Evolutionary conservation across 352 stramenopile genomes (phyloP).

Genomic region (Phytophthora pseudosyringae): DNA sequence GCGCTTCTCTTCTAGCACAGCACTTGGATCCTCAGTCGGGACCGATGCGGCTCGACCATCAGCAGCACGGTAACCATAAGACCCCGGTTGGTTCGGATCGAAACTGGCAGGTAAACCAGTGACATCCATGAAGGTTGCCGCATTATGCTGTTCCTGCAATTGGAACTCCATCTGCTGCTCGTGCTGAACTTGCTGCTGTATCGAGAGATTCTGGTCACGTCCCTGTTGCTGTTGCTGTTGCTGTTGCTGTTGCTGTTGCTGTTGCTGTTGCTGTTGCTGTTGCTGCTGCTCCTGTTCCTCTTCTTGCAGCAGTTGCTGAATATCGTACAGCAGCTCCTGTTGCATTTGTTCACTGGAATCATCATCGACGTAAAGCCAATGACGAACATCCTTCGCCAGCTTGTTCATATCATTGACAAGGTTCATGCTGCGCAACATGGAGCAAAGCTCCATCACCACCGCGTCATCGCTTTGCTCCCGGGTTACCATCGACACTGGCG

Average conservation of each 20-base stretch:
- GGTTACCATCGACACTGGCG: background rate
- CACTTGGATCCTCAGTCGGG: conserved; percentile 5
- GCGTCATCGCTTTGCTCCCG: conserved; percentile 41
- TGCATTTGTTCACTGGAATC: conserved; percentile 62
- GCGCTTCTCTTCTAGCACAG: conserved; percentile 29
- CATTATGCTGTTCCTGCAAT: conserved; percentile 21
- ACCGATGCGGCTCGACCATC: conserved; percentile 5
- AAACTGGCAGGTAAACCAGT: conserved; percentile 11
- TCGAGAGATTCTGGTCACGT: conserved; percentile 1
- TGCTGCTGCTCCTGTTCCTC: conserved; percentile 24
- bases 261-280: conserved; percentile 25
- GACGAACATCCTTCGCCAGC: conserved; percentile 47
- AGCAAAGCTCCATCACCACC: conserved; percentile 45
- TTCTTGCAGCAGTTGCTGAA: conserved; percentile 50
- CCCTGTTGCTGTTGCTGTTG: conserved; percentile 18
- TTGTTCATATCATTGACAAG: conserved; percentile 38
- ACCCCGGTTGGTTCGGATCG: conserved; percentile 6
- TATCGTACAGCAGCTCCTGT: conserved; percentile 50
- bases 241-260: no score
- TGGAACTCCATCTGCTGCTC: conserved; percentile 23
- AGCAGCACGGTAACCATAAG: conserved; percentile 8
- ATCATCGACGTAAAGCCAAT: conserved; percentile 50
- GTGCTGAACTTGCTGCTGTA: background rate
- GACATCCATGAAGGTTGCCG: conserved; percentile 15
- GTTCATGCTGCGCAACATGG: conserved; percentile 41